These are phyloP conservation scores for Tuber melanosporum DNA, from an alignment of 495 filamentous ascomycete species.

Conservation along the genomic window DNA sequence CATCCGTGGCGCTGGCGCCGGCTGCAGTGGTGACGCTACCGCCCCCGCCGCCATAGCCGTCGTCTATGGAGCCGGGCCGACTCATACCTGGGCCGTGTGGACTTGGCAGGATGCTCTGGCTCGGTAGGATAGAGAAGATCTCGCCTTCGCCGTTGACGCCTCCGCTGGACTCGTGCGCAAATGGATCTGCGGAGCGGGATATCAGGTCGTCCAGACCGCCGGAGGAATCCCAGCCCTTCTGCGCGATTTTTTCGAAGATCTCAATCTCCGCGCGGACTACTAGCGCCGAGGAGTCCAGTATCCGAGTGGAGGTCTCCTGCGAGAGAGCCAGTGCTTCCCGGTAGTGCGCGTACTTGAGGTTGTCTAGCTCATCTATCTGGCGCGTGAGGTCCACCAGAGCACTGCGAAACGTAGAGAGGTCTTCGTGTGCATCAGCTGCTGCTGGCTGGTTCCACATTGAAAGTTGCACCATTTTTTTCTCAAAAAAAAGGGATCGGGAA, in stretches of 20 bases:
- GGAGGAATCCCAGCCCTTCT: conserved; percentile 57
- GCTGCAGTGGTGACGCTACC: conserved; percentile 9
- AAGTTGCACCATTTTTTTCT: conserved; percentile 13
- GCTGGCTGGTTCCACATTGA: conserved; percentile 28
- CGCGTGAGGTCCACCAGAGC: conserved; percentile 54
- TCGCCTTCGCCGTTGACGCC: conserved; percentile 38
- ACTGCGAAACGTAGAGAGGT: conserved; percentile 39
- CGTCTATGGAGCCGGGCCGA: conserved; percentile 28
- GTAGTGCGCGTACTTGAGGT: conserved; percentile 53
- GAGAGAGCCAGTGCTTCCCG: conserved; percentile 51
- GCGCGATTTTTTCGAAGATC: conserved; percentile 58
- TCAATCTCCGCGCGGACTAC: conserved; percentile 60
- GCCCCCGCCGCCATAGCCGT: conserved; percentile 5
- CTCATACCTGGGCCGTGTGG: conserved; percentile 37
- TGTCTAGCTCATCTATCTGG: conserved; percentile 57
- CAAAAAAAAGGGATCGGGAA: conserved; percentile 32
- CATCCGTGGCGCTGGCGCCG: conserved; percentile 21
- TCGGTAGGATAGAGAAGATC: conserved; percentile 40
- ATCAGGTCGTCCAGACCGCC: conserved; percentile 58
- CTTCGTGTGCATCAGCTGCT: conserved; percentile 38
- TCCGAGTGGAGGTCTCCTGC: conserved; percentile 53
- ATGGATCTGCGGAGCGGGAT: conserved; percentile 56
- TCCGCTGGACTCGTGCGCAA: conserved; percentile 49
- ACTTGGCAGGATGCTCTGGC: conserved; percentile 40
- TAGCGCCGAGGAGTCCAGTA: conserved; percentile 56